Evolutionary conservation across 2,329 filamentous ascomycete species (phyloP), one percentile per base, ranked within the genome.

Genomic region (Xylaria sp.): DNA sequence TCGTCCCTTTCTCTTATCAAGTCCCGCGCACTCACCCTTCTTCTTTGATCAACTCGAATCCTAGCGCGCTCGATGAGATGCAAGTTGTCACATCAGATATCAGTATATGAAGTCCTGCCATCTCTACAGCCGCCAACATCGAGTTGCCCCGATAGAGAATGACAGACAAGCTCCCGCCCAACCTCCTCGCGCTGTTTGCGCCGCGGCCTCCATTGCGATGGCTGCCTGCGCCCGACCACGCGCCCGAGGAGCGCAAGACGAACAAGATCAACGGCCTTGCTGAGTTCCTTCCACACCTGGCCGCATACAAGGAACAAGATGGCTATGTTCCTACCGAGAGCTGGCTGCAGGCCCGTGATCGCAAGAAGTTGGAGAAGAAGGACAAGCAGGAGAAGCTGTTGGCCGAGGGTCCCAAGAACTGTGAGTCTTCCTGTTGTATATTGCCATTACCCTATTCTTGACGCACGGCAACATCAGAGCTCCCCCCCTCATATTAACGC

Each of bases 101-200:
- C 9, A 5, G 16, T 44, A 5, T 25, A 54, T 35, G 32, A 29
- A 40, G 12, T 63, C 55, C 60, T 42, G 16, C 25, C 16, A n/a
- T 54, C 23, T 62, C 65, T 63, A 53, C 48, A 65, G 40, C 48
- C 37, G 10, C 3, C 42, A 23, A 51, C 6, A 60, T 65, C 50
- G 13, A 50, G 50, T 50, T 54, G n/a, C 50, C 16, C 32, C 23
- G 57, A 60, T 71, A 63, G 76, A 84, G 75, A 71, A 99, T 98
- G 96, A 98, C 96, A 60, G 95, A 98, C 86, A 96, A 97, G 83
- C 91, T 99, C 23, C 95, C 96, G 67, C 93, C 92, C 65, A 95
- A 97, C 79, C 88, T 98, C 68, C 87, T 98, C 76, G 92, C 93
- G 82, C 93, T 98, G 74, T 99, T 99, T 84, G 93, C 95, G 82